phyloP scores from a whole-genome alignment of 2,329 filamentous ascomycete species.

The Claviceps arundinis region DNA sequence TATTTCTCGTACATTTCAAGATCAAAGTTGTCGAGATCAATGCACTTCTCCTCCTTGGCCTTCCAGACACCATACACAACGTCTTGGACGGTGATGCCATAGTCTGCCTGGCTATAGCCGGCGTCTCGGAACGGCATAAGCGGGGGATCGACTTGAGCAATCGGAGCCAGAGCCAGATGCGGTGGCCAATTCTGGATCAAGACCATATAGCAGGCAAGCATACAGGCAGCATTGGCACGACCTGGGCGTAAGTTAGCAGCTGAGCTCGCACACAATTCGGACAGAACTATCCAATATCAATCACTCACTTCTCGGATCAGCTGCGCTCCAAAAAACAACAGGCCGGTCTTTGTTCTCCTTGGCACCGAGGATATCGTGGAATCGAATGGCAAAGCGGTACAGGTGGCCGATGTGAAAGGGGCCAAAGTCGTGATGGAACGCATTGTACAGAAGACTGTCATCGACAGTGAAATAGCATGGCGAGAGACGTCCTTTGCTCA shows the following conservation, averaged over 20 bases:
- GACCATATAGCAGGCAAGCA: constrained; percentile 97
- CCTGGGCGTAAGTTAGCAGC: constrained; percentile 30
- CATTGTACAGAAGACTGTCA: constrained; percentile 86
- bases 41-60: constrained; percentile 89
- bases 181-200: constrained; percentile 96
- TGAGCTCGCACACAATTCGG: neutral
- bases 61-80: constrained; percentile 98
- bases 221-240: constrained; percentile 84
- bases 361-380: constrained; percentile 88
- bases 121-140: constrained; percentile 98
- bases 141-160: constrained; percentile 91
- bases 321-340: constrained; percentile 91
- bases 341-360: constrained; percentile 80
- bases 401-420: constrained; percentile 94
- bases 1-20: constrained; percentile 94
- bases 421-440: constrained; percentile 96
- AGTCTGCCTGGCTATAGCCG: constrained; percentile 96
- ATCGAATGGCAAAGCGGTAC: constrained; percentile 89
- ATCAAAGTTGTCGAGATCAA: constrained; percentile 84
- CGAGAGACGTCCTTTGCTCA: constrained; percentile 24
- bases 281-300: neutral
- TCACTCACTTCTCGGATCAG: constrained; percentile 73
- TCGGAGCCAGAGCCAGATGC: constrained; percentile 85
- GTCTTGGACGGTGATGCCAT: constrained; percentile 88
- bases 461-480: constrained; percentile 96